A percentile compares a stretch with the other conserved stretches of the same genome.
Evolutionary conservation across 192 early-diverging fungal genomes (phyloP).

Genomic region (Linderina pennispora): DNA sequence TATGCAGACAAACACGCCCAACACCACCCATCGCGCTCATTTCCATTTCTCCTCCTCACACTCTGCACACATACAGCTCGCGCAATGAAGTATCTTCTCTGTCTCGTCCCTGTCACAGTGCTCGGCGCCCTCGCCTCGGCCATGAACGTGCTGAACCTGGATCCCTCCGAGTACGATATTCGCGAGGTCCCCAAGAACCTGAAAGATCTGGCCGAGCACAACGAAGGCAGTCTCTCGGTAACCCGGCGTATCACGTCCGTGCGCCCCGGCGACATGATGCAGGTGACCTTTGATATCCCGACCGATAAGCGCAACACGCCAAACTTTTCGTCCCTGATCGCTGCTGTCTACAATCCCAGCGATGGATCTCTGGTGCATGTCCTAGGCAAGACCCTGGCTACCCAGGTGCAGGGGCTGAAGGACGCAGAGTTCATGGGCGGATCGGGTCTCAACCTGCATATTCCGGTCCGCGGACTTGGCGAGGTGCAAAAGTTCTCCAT

Average conservation of each 20-base stretch:
- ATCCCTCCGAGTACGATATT: constrained; percentile 2
- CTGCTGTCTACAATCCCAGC: constrained; percentile 23
- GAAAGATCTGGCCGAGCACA: not conserved
- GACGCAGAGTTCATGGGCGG: constrained; percentile 1
- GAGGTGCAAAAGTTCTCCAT: constrained; percentile 8
- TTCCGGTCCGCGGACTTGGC: constrained; percentile 12
- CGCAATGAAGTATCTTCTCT: not conserved
- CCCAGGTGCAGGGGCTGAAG: constrained; percentile 6
- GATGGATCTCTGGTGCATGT: constrained; percentile 26
- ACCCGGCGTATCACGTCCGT: constrained; percentile 24
- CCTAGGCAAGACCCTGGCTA: constrained; percentile 6
- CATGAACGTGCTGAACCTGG: constrained; percentile 6
- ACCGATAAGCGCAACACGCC: constrained; percentile 1
- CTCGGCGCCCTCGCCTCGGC: not conserved
- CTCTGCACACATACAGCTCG: not conserved
- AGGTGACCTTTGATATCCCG: constrained; percentile 10
- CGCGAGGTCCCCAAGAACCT: constrained; percentile 6
- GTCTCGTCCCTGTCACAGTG: not conserved
- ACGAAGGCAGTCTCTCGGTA: constrained; percentile 5
- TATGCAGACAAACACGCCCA: not conserved
- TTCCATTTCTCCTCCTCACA: not conserved
- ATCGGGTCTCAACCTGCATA: constrained; percentile 3
- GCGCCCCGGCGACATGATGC: constrained; percentile 20
- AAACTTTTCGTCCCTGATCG: constrained; percentile 11
- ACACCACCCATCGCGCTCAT: not conserved